These are phyloP conservation scores for Calonectria fujianensis DNA, from an alignment of 2,329 filamentous ascomycete species.

Conservation along the genomic window DNA sequence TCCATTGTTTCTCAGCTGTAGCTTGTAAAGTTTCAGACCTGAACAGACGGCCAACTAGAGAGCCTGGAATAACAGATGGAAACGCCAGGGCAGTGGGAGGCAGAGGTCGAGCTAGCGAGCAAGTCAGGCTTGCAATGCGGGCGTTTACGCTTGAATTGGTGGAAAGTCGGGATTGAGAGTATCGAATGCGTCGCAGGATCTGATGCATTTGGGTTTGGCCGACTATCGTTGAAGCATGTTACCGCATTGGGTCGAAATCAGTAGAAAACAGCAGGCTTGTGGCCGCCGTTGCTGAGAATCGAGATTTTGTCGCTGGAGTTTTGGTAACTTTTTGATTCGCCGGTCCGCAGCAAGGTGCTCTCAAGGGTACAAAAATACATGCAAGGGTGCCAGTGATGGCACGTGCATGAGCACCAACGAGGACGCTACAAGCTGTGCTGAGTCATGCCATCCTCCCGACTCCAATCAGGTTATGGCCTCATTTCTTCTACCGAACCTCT, in stretches of 20 bases:
- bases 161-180: constrained; percentile 44
- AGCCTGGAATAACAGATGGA: constrained; percentile 33
- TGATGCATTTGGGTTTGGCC: constrained; percentile 57
- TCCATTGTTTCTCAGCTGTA: constrained; percentile 32
- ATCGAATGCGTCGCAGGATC: constrained; percentile 47
- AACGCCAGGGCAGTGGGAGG: constrained; percentile 44
- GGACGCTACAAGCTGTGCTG: constrained; percentile 54
- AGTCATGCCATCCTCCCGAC: constrained; percentile 58
- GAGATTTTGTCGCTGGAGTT: constrained; percentile 11
- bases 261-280: constrained; percentile 36
- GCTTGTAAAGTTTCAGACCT: constrained; percentile 35
- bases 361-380: constrained; percentile 30
- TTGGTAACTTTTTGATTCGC: constrained; percentile 43
- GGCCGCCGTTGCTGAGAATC: constrained; percentile 9
- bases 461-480: constrained; percentile 63
- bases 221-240: constrained; percentile 48
- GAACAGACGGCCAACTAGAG: constrained; percentile 29
- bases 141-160: constrained; percentile 37
- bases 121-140: constrained; percentile 29
- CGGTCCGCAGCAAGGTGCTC: constrained; percentile 33
- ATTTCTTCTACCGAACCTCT: constrained; percentile 59
- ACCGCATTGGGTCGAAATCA: constrained; percentile 48
- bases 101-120: constrained; percentile 34
- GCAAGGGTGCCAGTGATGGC: constrained; percentile 34
- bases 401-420: constrained; percentile 51